Evolutionary conservation across 257 asterid species (phyloP).

Genomic region (Knoxia roxburghii): DNA sequence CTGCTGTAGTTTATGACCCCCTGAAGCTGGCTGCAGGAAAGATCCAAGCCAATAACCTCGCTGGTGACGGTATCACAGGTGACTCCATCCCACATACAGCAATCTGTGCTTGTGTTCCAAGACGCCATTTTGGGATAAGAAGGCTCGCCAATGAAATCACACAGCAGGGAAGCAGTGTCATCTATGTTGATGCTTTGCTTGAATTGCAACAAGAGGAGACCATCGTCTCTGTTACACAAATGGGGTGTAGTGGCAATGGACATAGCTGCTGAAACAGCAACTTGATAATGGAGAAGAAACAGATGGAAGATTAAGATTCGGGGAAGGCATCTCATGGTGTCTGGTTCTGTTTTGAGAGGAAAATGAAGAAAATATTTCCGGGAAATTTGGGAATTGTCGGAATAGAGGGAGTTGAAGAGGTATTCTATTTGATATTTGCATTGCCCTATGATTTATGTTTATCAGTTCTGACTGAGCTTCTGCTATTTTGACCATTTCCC

Average conservation of each 20-base stretch:
- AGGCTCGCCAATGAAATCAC: background rate
- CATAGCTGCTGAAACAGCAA: slow-evolving; percentile 8
- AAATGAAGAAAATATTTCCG: no score
- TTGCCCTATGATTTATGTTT: no score
- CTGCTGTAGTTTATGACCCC: slow-evolving; percentile 13
- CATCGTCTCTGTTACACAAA: slow-evolving; percentile 16
- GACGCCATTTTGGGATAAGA: slow-evolving; percentile 10
- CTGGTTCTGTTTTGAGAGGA: no score
- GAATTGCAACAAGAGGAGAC: slow-evolving; percentile 13
- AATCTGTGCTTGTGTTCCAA: slow-evolving; percentile 20
- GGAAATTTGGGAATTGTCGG: no score
- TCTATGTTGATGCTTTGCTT: slow-evolving; percentile 12
- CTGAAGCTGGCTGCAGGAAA: slow-evolving; percentile 17
- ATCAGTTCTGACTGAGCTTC: no score
- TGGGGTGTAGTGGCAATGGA: background rate
- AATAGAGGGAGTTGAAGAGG: no score
- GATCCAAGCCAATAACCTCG: slow-evolving; percentile 20
- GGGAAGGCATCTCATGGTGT: no score
- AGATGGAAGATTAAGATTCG: no score
- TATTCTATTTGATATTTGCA: no score
- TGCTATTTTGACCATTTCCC: no score
- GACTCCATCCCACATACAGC: slow-evolving; percentile 21
- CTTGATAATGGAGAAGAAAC: no score
- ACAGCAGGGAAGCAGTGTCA: background rate
- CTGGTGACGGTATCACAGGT: slow-evolving; percentile 11